Evolutionary conservation across 345 rosid genomes (phyloP), one percentile per base, ranked within the genome.

Genomic region (Ceriops tagal): DNA sequence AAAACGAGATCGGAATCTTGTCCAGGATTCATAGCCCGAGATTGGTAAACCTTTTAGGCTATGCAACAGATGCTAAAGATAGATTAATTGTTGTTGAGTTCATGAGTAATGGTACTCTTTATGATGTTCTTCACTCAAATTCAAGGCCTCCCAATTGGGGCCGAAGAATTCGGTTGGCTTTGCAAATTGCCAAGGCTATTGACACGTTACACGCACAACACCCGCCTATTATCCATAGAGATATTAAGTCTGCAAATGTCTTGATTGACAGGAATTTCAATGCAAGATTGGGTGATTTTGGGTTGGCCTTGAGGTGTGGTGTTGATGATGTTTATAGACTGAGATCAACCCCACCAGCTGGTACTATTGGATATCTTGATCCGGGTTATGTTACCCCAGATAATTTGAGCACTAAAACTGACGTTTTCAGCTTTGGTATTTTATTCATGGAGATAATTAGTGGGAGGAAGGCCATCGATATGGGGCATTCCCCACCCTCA

Each of bases 321-420:
- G 87, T 66, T 30, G 88, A 87, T 68, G 96, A 92, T 73, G 92
- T 80, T 46, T 85, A 65, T 73, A 77, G 77, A 30, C 82, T 92
- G 66, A 86, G 83, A 76, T 90, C 99, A 27, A 95, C 98, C 18
- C 99, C 99, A 0, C 99, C 99, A 0, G 99, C 99, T 1, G 99
- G 99, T 22, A 95, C 99, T 1, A 89, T 95, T 46, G 99, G 99
- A 1, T 95, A 95, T 81, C 87, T 95, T 1, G 99, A 95, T 79
- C 99, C 99, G 24, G 84, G 91, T 52, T 95, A 95, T 78, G 96
- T 92, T 11, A 95, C 99, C n/a, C 97, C 98, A 1, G 98, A 92
- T 75, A 85, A 92, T 71, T 73, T 95, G 78, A 95, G 99, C 73
- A 90, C 97, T 0, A 95, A 95, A 78, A 87, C 92, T 7, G 99